Percentiles rank a stretch among this genome's conserved stretches.
Conservation (phyloP, 2,329 filamentous ascomycete genomes). For the Aureobasidium sp. region DNA sequence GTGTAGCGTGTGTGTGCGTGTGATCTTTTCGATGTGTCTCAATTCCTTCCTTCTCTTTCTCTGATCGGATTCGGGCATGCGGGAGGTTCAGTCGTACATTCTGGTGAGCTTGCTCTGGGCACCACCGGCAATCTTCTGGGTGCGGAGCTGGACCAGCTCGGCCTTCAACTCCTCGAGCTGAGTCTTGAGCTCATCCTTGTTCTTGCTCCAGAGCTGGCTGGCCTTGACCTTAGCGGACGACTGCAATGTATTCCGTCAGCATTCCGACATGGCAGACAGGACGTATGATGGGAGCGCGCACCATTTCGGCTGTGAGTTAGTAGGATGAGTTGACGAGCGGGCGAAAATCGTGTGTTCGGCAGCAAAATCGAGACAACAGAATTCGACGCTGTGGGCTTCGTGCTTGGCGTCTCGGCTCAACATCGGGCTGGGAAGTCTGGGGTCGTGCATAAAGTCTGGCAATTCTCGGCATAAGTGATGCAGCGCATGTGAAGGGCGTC, state of each 20-base stretch:
- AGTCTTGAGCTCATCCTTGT: slow-evolving; percentile 96
- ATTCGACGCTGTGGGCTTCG: slow-evolving; percentile 15
- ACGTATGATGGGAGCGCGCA: slow-evolving; percentile 1
- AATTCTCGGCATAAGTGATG: neutral
- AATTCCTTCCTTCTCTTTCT: slow-evolving; percentile 10
- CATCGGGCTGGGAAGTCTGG: neutral
- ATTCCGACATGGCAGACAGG: slow-evolving; percentile 17
- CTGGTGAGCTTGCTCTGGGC: slow-evolving; percentile 92
- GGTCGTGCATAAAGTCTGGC: neutral
- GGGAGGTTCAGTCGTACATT: slow-evolving; percentile 60
- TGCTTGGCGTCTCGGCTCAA: neutral
- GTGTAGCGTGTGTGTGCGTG: neutral
- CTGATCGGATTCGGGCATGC: neutral
- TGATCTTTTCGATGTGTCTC: slow-evolving; percentile 5
- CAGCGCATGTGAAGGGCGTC: slow-evolving; percentile 1
- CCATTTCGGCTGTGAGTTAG: slow-evolving; percentile 25
- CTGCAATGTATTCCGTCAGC: slow-evolving; percentile 29
- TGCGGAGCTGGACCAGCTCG: slow-evolving; percentile 91
- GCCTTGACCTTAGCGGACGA: slow-evolving; percentile 79
- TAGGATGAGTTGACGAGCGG: slow-evolving; percentile 5
- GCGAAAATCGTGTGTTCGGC: neutral
- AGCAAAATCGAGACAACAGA: slow-evolving; percentile 18
- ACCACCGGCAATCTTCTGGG: slow-evolving; percentile 93
- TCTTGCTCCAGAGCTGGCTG: slow-evolving; percentile 95
- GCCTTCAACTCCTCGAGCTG: slow-evolving; percentile 92